These are phyloP conservation scores for Tolypocladium pustulatum DNA, from an alignment of 2,329 filamentous ascomycete species.

Conservation along the genomic window DNA sequence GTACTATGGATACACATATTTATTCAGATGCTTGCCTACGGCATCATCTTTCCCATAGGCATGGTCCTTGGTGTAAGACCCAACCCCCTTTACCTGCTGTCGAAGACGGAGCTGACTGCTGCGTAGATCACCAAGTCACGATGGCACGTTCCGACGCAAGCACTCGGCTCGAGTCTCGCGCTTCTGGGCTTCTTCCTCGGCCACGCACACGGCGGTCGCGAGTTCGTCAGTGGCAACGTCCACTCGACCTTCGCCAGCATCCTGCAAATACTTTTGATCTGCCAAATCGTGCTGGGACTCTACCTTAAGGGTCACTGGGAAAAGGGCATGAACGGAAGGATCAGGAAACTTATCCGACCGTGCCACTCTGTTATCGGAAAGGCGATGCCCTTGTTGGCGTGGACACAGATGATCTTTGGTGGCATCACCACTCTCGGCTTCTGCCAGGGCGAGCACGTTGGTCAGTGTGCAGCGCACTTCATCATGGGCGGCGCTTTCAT, in stretches of 20 bases:
- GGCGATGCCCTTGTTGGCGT: conserved; percentile 72
- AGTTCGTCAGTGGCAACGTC: conserved; percentile 66
- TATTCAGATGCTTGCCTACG: conserved; percentile 77
- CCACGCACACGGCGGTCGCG: conserved; percentile 78
- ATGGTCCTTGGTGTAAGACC: conserved; percentile 82
- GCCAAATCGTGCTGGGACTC: conserved; percentile 69
- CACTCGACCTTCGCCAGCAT: conserved; percentile 73
- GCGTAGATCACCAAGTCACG: conserved; percentile 71
- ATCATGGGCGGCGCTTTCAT: conserved; percentile 99
- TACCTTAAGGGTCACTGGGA: conserved; percentile 88
- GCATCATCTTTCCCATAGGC: conserved; percentile 82
- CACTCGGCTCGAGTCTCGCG: conserved; percentile 62
- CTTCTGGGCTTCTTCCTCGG: conserved; percentile 84
- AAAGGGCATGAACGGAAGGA: conserved; percentile 68
- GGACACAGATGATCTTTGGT: conserved; percentile 93
- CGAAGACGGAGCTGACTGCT: not conserved
- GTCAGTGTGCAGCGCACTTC: conserved; percentile 91
- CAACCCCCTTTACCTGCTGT: not conserved
- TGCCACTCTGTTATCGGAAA: conserved; percentile 79
- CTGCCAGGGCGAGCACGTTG: conserved; percentile 82
- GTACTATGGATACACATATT: conserved; percentile 93
- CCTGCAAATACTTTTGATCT: conserved; percentile 68
- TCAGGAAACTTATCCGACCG: conserved; percentile 61
- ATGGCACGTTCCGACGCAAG: conserved; percentile 90
- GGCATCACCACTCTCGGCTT: conserved; percentile 88